These are phyloP conservation scores for Vigna radiata DNA, from an alignment of 306 rosid genomes.

Conservation along the genomic window DNA sequence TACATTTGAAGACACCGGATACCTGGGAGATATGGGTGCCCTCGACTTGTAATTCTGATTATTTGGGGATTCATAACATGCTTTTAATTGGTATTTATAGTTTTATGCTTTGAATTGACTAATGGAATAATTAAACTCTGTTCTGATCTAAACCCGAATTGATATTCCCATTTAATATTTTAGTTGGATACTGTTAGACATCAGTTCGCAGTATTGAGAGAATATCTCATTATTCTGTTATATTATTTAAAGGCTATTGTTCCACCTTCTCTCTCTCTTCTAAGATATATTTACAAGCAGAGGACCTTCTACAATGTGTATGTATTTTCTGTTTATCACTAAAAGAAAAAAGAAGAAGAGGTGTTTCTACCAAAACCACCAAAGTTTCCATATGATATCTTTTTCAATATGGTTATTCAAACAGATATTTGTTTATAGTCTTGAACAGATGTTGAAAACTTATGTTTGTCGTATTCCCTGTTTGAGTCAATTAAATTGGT, in stretches of 20 bases:
- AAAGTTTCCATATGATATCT: neutral
- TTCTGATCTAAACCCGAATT: neutral
- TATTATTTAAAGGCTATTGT: neutral
- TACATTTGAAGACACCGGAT: conserved; percentile 1
- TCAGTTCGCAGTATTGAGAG: neutral
- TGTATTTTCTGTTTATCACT: too few relatives aligned
- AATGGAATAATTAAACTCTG: conserved; percentile 15
- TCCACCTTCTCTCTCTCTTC: too few relatives aligned
- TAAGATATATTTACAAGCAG: too few relatives aligned
- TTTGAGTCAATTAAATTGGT: conserved; percentile 5
- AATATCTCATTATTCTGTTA: neutral
- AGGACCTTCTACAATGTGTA: too few relatives aligned
- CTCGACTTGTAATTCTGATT: neutral
- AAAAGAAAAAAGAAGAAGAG: neutral
- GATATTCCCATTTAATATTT: neutral
- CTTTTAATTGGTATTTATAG: conserved; percentile 4
- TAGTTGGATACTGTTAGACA: neutral
- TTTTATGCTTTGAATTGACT: conserved; percentile 27
- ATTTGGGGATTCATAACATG: neutral
- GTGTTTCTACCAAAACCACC: neutral
- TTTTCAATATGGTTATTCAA: neutral
- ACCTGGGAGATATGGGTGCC: conserved; percentile 5
- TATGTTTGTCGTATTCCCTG: neutral
- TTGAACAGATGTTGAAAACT: neutral
- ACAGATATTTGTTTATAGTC: neutral